These are phyloP conservation scores for Talaromyces sp. DNA, from an alignment of 2,329 filamentous ascomycete species.

Conservation along the genomic window DNA sequence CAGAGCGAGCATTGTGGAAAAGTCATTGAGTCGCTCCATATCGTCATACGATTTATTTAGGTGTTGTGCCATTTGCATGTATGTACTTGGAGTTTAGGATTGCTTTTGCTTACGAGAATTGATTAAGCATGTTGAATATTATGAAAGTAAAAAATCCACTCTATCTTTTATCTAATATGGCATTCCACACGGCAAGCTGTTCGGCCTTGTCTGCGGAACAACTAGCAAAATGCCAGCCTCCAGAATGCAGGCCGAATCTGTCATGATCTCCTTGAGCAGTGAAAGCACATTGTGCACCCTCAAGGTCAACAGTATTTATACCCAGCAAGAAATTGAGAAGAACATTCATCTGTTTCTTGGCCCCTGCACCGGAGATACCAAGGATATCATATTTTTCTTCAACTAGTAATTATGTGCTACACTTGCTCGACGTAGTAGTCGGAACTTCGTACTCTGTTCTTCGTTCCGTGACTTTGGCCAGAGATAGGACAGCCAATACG, in stretches of 20 bases:
- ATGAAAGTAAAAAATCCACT: background rate
- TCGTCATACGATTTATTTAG: background rate
- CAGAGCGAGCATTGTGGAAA: background rate
- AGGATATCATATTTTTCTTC: background rate
- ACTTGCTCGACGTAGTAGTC: too few relatives aligned
- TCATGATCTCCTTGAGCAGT: background rate
- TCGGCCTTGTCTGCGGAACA: background rate
- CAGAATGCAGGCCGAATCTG: background rate
- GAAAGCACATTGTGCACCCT: too few relatives aligned
- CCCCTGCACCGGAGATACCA: background rate
- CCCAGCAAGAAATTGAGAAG: background rate
- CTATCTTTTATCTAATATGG: background rate
- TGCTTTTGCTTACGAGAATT: background rate
- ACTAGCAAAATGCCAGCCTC: background rate
- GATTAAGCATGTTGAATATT: background rate
- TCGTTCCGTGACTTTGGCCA: too few relatives aligned
- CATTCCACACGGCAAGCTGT: background rate
- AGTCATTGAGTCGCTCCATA: background rate
- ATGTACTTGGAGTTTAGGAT: background rate
- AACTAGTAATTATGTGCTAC: too few relatives aligned
- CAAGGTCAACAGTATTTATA: conserved; percentile 2
- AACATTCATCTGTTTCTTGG: conserved; percentile 1
- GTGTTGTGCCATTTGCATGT: background rate
- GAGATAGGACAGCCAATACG: too few relatives aligned
- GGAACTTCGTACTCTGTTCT: too few relatives aligned